Evolutionary conservation across 2,329 filamentous ascomycete species (phyloP), one percentile per base, ranked within the genome.

Genomic region (Intubia oerlemansii): DNA sequence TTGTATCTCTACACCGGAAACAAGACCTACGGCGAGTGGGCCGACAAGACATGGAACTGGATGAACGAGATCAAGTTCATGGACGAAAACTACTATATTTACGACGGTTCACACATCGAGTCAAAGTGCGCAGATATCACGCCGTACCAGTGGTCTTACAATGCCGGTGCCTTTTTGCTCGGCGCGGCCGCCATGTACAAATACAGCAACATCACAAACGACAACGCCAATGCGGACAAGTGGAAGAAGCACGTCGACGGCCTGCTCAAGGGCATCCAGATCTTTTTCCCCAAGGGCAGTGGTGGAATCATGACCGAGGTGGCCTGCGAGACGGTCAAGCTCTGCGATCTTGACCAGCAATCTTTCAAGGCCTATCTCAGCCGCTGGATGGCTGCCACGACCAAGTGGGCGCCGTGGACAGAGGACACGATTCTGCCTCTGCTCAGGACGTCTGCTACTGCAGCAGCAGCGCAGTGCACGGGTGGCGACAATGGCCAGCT

Each of bases 11-110:
- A 81, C 45, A 90, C 81, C 0, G 67, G 68, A 11, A 85, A 90
- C 41, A 42, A 57, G 23, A 78, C 76, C 0, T 91, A 90, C 44
- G 59, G 66, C 2, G 64, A 80, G 5, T 88, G 78, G 79, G 79
- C 79, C 0, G 63, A 69, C 13, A 70, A 54, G 38, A 63, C 66
- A 1, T 92, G 78, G 54, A 58, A 78, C 28, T 80, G 74, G 74
- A 70, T 68, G 47, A 44, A 47, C 4, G 44, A 42, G 6, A 51
- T 68, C 25, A 54, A 63, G 1, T 59, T 79, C 30, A 61, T 79
- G 34, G 57, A 67, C 41, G 44, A 59, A 6, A 32, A 34, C 4
- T 76, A 63, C 44, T 55, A 61, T 27, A 53, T 78, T 12, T 74
- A 59, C 38, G 73, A 76, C 42, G 73, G 73, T 19, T 59, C 60